Percentiles rank a stretch among this genome's conserved stretches.
phyloP scores from a whole-genome alignment of 2,329 filamentous ascomycete genomes.

The Pseudocercospora ulei region DNA sequence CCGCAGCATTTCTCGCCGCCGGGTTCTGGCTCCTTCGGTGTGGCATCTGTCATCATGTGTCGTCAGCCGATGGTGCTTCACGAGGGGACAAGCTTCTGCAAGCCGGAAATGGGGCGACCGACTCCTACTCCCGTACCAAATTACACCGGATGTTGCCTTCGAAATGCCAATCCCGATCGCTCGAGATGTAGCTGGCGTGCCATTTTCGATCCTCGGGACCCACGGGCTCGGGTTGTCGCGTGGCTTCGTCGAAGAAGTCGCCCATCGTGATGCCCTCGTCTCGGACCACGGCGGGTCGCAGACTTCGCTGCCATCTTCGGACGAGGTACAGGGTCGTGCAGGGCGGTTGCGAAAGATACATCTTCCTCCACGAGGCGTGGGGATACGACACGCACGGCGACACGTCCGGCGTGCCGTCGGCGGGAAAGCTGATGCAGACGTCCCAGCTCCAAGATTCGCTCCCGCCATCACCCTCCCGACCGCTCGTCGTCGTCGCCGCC shows the following conservation, averaged over 20 bases:
- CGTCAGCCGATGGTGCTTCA: conserved; percentile 1
- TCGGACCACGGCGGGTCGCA: conserved; percentile 25
- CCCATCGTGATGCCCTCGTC: conserved; percentile 32
- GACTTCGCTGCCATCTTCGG: conserved; percentile 27
- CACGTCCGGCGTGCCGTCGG: conserved; percentile 18
- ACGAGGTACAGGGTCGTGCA: conserved; percentile 30
- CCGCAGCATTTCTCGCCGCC: conserved; percentile 12
- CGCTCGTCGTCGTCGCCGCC: conserved; percentile 8
- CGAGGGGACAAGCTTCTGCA: background rate
- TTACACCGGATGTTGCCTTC: conserved; percentile 31
- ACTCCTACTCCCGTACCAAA: conserved; percentile 29
- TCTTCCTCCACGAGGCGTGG: conserved; percentile 32
- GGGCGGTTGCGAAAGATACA: conserved; percentile 34
- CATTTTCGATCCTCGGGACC: conserved; percentile 23
- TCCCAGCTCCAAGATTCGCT: conserved; percentile 33
- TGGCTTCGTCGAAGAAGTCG: conserved; percentile 27
- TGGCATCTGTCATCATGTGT: background rate
- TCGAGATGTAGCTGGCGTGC: conserved; percentile 30
- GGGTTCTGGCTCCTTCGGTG: conserved; percentile 7
- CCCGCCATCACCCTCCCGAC: conserved; percentile 4
- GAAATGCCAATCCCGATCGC: conserved; percentile 34
- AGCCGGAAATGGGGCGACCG: background rate
- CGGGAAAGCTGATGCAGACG: conserved; percentile 31
- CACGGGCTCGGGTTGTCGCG: conserved; percentile 17
- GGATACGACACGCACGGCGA: conserved; percentile 25